phyloP scores from a whole-genome alignment of 352 stramenopile genomes.

The Phytophthora sp. region DNA sequence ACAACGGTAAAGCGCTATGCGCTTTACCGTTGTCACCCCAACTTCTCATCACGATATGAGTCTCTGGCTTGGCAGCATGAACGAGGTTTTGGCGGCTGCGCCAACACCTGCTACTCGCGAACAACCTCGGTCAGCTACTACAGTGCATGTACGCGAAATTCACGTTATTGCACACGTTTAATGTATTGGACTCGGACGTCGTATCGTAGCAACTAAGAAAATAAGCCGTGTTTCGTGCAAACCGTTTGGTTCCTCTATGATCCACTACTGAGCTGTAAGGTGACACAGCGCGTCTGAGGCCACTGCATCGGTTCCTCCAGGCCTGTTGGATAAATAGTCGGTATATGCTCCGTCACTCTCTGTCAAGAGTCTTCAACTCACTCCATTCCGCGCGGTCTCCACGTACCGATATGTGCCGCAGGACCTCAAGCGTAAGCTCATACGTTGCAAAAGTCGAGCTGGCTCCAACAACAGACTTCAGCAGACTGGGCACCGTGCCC shows the following conservation, averaged over 20 bases:
- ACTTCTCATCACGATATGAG: neutral
- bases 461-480: slow-evolving; percentile 82
- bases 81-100: neutral
- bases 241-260: slow-evolving; percentile 20
- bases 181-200: neutral
- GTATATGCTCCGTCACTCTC: slow-evolving; percentile 5
- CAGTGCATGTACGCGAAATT: neutral
- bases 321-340: slow-evolving; percentile 14
- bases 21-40: too few relatives aligned
- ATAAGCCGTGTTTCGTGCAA: neutral
- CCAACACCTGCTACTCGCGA: neutral
- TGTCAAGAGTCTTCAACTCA: slow-evolving; percentile 15
- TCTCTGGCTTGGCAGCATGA: slow-evolving; percentile 8
- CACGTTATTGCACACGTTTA: neutral
- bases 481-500: slow-evolving; percentile 73
- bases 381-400: slow-evolving; percentile 21
- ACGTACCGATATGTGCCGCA: slow-evolving; percentile 39
- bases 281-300: neutral
- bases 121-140: neutral
- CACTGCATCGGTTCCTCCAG: neutral
- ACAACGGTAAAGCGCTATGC: slow-evolving; percentile 1
- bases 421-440: slow-evolving; percentile 54
- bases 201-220: neutral
- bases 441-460: slow-evolving; percentile 84
- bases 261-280: neutral